These are phyloP conservation scores for Pestalotiopsis sp. DNA, from an alignment of 2,329 filamentous ascomycete genomes.

Conservation along the genomic window DNA sequence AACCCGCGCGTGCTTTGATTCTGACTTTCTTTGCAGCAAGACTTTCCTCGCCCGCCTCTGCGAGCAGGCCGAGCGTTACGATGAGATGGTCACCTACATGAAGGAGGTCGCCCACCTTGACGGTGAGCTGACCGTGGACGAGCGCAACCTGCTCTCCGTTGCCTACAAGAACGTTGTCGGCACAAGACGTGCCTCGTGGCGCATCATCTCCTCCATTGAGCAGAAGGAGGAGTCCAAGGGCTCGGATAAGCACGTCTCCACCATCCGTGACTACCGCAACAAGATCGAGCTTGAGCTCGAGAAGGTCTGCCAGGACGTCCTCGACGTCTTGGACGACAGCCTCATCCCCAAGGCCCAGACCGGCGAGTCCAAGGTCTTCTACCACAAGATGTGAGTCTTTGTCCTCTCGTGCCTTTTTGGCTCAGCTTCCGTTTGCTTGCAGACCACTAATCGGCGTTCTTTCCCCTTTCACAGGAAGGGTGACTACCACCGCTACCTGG, in stretches of 20 bases:
- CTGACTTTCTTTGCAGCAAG: conserved; percentile 65
- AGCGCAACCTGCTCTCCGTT: conserved; percentile 97
- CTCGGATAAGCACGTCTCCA: conserved; percentile 87
- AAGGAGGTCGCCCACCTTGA: conserved; percentile 96
- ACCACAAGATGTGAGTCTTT: conserved; percentile 92
- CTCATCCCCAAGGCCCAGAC: conserved; percentile 95
- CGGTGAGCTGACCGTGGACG: conserved; percentile 85
- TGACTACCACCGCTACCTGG: conserved; percentile 94
- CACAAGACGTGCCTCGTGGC: conserved; percentile 96
- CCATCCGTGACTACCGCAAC: conserved; percentile 95
- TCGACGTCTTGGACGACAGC: conserved; percentile 89
- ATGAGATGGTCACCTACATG: conserved; percentile 99
- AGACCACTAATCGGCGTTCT: conserved; percentile 1
- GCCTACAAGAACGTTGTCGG: conserved; percentile 99
- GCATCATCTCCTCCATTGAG: conserved; percentile 99
- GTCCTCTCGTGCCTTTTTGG: conserved; percentile 25
- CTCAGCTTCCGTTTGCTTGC: background rate
- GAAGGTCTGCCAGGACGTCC: conserved; percentile 97
- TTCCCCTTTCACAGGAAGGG: conserved; percentile 70
- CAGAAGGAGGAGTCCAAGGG: conserved; percentile 99
- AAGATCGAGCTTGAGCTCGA: conserved; percentile 98
- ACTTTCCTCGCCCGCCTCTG: conserved; percentile 99
- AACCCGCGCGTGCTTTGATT: conserved; percentile 2
- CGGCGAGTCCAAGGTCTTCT: conserved; percentile 99
- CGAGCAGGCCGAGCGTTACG: conserved; percentile 99